A percentile compares a stretch with the other conserved stretches of the same genome.
phyloP scores from a whole-genome alignment of 2,329 filamentous ascomycete species.

The Sclerotinia sclerotiorum region DNA sequence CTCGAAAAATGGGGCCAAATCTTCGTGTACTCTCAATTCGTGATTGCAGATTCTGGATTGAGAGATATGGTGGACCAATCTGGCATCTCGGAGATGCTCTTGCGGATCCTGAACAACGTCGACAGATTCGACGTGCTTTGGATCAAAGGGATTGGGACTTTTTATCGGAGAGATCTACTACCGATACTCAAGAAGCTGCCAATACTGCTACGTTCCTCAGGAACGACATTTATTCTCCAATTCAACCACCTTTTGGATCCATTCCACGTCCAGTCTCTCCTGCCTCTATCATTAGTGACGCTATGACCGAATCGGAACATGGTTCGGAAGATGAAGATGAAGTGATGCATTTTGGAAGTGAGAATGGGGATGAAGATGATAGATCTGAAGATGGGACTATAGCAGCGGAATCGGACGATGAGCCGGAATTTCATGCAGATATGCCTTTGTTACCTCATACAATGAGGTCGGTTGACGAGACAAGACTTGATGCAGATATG shows the following conservation, averaged over 20 bases:
- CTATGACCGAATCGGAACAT: constrained; percentile 7
- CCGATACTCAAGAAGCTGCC: constrained; percentile 24
- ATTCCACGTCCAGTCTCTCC: constrained; percentile 4
- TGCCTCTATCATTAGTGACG: constrained; percentile 4
- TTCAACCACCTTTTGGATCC: background rate
- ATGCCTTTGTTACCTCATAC: background rate
- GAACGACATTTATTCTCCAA: constrained; percentile 21
- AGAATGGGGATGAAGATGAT: constrained; percentile 16
- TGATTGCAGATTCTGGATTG: constrained; percentile 24
- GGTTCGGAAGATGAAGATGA: constrained; percentile 21
- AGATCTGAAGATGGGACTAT: constrained; percentile 3
- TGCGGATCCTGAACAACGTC: constrained; percentile 19
- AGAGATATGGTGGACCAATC: constrained; percentile 13
- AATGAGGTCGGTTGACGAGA: background rate
- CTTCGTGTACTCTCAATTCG: constrained; percentile 21
- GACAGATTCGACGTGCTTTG: constrained; percentile 15
- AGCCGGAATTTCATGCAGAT: background rate
- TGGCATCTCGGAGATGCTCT: constrained; percentile 24
- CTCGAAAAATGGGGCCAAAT: constrained; percentile 22
- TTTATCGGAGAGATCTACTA: constrained; percentile 19
- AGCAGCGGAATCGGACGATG: background rate
- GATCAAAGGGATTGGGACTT: constrained; percentile 23
- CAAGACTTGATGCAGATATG: background rate
- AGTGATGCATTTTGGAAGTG: constrained; percentile 11
- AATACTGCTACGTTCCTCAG: constrained; percentile 23